Conservation (phyloP, 805 yeast species). For the Yarrowia sp. region DNA sequence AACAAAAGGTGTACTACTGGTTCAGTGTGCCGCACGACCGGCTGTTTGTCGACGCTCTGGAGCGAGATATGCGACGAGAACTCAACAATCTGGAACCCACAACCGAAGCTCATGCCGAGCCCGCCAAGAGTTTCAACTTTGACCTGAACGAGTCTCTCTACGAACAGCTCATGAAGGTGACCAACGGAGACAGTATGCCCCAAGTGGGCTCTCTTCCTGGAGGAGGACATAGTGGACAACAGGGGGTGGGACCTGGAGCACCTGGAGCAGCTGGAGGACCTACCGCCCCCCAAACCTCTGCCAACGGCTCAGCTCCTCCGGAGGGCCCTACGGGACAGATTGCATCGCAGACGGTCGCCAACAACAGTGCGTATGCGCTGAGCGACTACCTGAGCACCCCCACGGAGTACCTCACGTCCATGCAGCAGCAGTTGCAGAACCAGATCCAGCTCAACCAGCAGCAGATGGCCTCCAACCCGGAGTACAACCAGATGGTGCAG, state of each 20-base stretch:
- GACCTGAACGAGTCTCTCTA: slow-evolving; percentile 54
- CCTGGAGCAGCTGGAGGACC: not conserved
- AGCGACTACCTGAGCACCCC: slow-evolving; percentile 38
- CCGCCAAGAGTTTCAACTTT: slow-evolving; percentile 77
- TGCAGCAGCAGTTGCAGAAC: slow-evolving; percentile 36
- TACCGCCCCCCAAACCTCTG: too few species aligned
- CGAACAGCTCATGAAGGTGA: slow-evolving; percentile 48
- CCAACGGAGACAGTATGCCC: slow-evolving; percentile 6
- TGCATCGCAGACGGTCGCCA: slow-evolving; percentile 15
- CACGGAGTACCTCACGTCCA: slow-evolving; percentile 38
- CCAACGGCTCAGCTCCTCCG: slow-evolving; percentile 3
- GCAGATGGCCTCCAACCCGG: slow-evolving; percentile 29
- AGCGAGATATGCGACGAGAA: slow-evolving; percentile 88
- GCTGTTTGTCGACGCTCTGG: slow-evolving; percentile 90
- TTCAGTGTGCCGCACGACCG: slow-evolving; percentile 93
- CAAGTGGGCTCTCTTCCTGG: slow-evolving; percentile 10
- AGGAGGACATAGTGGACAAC: slow-evolving; percentile 5
- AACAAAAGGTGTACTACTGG: slow-evolving; percentile 97
- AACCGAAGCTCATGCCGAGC: slow-evolving; percentile 74
- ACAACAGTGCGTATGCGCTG: slow-evolving; percentile 30
- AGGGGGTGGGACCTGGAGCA: not conserved
- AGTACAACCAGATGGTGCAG: slow-evolving; percentile 34
- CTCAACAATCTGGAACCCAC: slow-evolving; percentile 64
- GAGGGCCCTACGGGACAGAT: slow-evolving; percentile 18
- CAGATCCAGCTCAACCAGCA: slow-evolving; percentile 33